phyloP scores from a whole-genome alignment of 2,329 filamentous ascomycete species.

The Microdochium nivale region DNA sequence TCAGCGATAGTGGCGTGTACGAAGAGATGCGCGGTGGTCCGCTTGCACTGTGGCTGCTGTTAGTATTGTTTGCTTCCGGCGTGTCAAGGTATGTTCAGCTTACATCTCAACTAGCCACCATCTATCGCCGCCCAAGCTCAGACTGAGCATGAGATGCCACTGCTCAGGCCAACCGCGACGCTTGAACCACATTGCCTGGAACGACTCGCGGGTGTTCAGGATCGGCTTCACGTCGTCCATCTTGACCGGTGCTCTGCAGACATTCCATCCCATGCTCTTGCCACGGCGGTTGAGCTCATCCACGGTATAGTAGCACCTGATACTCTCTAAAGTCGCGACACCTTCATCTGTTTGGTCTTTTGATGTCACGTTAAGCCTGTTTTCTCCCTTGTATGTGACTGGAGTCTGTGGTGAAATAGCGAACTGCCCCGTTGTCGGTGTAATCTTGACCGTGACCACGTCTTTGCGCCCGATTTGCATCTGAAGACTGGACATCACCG shows the following conservation, averaged over 20 bases:
- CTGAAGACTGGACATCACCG: constrained; percentile 57
- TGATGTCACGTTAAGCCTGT: constrained; percentile 49
- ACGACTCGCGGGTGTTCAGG: constrained; percentile 54
- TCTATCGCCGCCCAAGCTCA: constrained; percentile 63
- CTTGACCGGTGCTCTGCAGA: constrained; percentile 37
- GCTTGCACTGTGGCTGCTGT: constrained; percentile 5
- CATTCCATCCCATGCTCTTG: constrained; percentile 56
- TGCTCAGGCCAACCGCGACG: constrained; percentile 61
- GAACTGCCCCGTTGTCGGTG: constrained; percentile 71
- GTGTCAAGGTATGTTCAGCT: constrained; percentile 16
- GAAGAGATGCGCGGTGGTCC: constrained; percentile 13
- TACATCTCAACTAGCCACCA: constrained; percentile 70
- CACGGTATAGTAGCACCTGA: constrained; percentile 53
- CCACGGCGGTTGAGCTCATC: constrained; percentile 54
- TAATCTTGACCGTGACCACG: constrained; percentile 55
- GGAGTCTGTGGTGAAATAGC: constrained; percentile 58
- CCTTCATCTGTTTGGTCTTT: constrained; percentile 50
- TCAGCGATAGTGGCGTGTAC: constrained; percentile 33
- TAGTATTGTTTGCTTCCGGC: background rate
- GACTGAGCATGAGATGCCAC: constrained; percentile 65
- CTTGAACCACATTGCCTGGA: constrained; percentile 60
- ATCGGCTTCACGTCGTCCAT: constrained; percentile 49
- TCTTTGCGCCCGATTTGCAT: constrained; percentile 61
- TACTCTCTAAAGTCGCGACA: constrained; percentile 45
- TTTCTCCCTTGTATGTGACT: constrained; percentile 49